A percentile compares a stretch with the other conserved stretches of the same genome.
phyloP scores from a whole-genome alignment of 495 filamentous ascomycete genomes.

The Zalerion maritima region DNA sequence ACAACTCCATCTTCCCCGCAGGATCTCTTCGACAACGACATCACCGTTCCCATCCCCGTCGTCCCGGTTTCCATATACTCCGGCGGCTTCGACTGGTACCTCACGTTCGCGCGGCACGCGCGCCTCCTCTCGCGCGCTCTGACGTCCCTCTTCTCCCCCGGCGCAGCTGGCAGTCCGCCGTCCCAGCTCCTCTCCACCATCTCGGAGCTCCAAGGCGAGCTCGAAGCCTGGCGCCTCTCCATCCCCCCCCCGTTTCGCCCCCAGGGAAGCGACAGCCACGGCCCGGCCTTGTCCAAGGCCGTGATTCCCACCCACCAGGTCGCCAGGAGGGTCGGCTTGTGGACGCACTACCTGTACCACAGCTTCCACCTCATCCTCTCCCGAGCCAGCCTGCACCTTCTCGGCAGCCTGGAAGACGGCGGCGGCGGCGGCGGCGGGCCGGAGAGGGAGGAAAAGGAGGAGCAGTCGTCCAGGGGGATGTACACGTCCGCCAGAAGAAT shows the following conservation, averaged over 20 bases:
- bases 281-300: constrained; percentile 1
- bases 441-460: constrained; percentile 11
- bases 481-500: constrained; percentile 14
- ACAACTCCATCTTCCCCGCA: too few species aligned
- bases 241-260: constrained; percentile 16
- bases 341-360: constrained; percentile 13
- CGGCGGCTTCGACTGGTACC: constrained; percentile 20
- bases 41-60: constrained; percentile 18
- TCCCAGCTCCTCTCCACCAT: constrained; percentile 11
- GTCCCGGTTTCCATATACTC: constrained; percentile 14
- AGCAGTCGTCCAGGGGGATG: too few species aligned
- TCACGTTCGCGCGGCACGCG: constrained; percentile 12
- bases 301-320: constrained; percentile 2
- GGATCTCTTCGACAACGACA: constrained; percentile 16
- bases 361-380: constrained; percentile 18
- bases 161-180: constrained; percentile 13
- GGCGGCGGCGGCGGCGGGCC: constrained; percentile 7
- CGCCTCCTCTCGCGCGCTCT: constrained; percentile 18
- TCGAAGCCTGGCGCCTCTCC: constrained; percentile 18
- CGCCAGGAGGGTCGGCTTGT: constrained; percentile 4
- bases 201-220: constrained; percentile 11
- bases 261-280: constrained; percentile 8
- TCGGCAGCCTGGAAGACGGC: constrained; percentile 3
- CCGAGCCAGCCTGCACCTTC: constrained; percentile 16
- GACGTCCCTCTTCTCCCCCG: constrained; percentile 18